phyloP scores from a whole-genome alignment of 83 land plant species.

The Larix sibirica region DNA sequence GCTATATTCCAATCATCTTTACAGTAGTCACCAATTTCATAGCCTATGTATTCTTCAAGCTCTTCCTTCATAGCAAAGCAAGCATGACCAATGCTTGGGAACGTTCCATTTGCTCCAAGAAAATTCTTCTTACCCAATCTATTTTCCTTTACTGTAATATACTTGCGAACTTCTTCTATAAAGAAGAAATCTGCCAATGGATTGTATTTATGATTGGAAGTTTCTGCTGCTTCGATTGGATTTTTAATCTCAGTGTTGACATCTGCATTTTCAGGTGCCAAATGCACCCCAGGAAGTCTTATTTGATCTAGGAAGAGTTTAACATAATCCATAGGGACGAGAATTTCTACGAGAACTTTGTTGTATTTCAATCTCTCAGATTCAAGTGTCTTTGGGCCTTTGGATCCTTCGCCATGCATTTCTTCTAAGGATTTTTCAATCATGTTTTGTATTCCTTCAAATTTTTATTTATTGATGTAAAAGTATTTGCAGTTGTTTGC shows the following conservation, averaged over 20 bases:
- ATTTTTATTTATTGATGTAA: background rate
- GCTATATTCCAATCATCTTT: conserved; percentile 74
- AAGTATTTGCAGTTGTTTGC: conserved; percentile 22
- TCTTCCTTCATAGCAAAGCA: conserved; percentile 57
- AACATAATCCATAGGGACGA: conserved; percentile 24
- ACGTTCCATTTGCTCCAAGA: conserved; percentile 71
- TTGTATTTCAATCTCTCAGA: conserved; percentile 16
- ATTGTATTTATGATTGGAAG: background rate
- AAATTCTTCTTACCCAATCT: conserved; percentile 70
- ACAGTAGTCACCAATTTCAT: conserved; percentile 71
- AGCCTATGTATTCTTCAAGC: conserved; percentile 78
- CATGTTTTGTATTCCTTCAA: conserved; percentile 21
- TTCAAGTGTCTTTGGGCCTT: background rate
- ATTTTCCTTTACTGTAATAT: conserved; percentile 56
- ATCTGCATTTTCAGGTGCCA: conserved; percentile 9
- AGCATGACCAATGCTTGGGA: conserved; percentile 63
- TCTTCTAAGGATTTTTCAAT: conserved; percentile 28
- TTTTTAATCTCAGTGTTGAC: conserved; percentile 18
- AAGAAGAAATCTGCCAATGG: conserved; percentile 39
- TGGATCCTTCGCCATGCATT: conserved; percentile 21
- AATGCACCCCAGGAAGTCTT: conserved; percentile 12
- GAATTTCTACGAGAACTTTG: conserved; percentile 28
- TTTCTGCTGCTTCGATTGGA: background rate
- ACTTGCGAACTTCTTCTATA: conserved; percentile 61
- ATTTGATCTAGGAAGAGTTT: conserved; percentile 15